A percentile compares a stretch with the other conserved stretches of the same genome.
These are phyloP conservation scores for Sclerospora graminicola DNA, from an alignment of 352 stramenopile species.

Conservation along the genomic window DNA sequence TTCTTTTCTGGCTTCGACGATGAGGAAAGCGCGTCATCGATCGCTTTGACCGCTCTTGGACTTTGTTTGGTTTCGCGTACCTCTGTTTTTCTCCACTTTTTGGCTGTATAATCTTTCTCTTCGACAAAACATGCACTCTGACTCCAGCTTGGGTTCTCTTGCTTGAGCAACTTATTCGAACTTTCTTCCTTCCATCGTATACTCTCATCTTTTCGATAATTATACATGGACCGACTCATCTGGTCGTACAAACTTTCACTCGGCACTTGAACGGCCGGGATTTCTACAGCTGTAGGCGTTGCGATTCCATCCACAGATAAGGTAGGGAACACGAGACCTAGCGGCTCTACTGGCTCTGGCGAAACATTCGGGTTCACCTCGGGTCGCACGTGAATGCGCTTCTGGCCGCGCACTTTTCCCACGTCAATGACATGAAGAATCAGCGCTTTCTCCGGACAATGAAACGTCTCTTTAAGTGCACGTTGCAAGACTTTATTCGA, in stretches of 20 bases:
- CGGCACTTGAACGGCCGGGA: constrained; percentile 17
- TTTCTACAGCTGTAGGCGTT: constrained; percentile 26
- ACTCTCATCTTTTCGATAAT: constrained; percentile 33
- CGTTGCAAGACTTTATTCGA: constrained; percentile 39
- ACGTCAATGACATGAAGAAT: constrained; percentile 72
- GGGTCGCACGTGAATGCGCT: constrained; percentile 58
- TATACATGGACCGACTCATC: constrained; percentile 58
- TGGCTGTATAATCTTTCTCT: constrained; percentile 48
- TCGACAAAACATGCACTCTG: constrained; percentile 39
- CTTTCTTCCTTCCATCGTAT: constrained; percentile 7
- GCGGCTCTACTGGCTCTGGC: constrained; percentile 52
- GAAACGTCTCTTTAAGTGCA: constrained; percentile 64
- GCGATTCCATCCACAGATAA: constrained; percentile 40
- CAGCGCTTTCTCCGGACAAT: constrained; percentile 40
- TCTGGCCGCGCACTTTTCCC: constrained; percentile 33
- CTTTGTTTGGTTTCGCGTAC: constrained; percentile 1
- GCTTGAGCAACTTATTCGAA: constrained; percentile 7
- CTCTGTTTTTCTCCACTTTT: too few species aligned
- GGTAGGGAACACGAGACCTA: constrained; percentile 65
- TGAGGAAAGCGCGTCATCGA: constrained; percentile 2
- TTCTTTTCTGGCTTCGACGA: constrained; percentile 11
- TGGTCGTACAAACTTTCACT: constrained; percentile 24
- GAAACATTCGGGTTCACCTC: constrained; percentile 78
- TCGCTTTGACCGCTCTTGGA: constrained; percentile 11
- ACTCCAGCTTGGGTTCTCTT: constrained; percentile 18